phyloP scores from a whole-genome alignment of 2,329 filamentous ascomycete species.

The Alternaria rosae region DNA sequence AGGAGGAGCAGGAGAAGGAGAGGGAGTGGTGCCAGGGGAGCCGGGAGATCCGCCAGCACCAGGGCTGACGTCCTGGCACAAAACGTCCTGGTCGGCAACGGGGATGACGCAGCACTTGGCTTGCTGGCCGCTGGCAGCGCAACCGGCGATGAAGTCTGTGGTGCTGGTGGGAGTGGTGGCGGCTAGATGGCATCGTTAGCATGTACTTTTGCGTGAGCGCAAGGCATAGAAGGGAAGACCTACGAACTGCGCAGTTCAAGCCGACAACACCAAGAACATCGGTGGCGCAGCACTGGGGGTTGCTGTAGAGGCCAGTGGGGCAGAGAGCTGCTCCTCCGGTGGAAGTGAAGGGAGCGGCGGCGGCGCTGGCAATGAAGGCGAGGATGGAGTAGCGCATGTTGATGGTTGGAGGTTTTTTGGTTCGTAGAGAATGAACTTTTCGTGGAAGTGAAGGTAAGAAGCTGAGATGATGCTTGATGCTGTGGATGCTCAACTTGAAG shows the following conservation, averaged over 20 bases:
- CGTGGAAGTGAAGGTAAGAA: constrained; percentile 1
- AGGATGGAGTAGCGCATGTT: constrained; percentile 16
- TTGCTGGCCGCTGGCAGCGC: constrained; percentile 9
- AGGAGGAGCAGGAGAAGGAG: not conserved
- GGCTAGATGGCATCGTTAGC: not conserved
- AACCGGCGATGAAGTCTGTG: constrained; percentile 6
- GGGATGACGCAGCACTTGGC: constrained; percentile 19
- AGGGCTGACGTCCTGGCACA: constrained; percentile 17
- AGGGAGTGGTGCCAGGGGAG: not conserved
- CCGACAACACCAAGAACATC: constrained; percentile 9
- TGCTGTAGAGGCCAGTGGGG: constrained; percentile 8
- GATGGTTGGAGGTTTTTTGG: not conserved
- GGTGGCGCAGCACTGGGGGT: constrained; percentile 18
- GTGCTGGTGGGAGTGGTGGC: constrained; percentile 1
- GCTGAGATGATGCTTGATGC: constrained; percentile 1
- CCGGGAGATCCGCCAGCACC: not conserved
- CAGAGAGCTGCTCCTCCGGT: constrained; percentile 2
- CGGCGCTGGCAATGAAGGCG: constrained; percentile 4
- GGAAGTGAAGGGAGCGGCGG: constrained; percentile 5
- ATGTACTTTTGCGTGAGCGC: not conserved
- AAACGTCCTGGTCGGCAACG: constrained; percentile 8
- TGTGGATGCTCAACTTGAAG: not conserved
- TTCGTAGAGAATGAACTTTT: not conserved
- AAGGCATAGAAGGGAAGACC: not conserved
- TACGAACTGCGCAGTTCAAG: constrained; percentile 15